These are phyloP conservation scores for Crepidotus sp. DNA, from an alignment of 1,284 basidiomycete species.

Conservation along the genomic window DNA sequence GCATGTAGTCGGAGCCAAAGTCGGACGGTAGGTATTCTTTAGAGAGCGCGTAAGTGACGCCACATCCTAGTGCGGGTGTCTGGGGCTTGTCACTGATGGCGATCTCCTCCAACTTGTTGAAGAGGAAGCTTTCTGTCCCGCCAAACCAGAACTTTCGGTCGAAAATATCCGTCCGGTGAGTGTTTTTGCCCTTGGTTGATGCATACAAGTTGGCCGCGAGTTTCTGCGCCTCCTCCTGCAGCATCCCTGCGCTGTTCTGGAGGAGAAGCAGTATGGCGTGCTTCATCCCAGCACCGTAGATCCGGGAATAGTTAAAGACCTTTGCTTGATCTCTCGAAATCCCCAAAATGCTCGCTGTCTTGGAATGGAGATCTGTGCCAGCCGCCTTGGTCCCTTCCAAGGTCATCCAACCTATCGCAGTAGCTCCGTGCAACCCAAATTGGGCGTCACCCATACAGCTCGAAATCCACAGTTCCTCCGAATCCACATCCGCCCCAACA, in stretches of 20 bases:
- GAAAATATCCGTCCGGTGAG: constrained; percentile 60
- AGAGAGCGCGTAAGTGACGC: constrained; percentile 86
- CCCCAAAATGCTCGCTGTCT: constrained; percentile 89
- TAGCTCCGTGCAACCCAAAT: constrained; percentile 94
- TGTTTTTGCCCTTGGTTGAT: constrained; percentile 90
- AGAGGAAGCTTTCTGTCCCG: constrained; percentile 95
- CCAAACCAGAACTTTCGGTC: constrained; percentile 92
- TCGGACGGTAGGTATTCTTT: constrained; percentile 78
- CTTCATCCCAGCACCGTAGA: constrained; percentile 95
- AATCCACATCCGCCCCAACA: constrained; percentile 97
- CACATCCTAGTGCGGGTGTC: constrained; percentile 92
- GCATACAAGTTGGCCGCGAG: constrained; percentile 85
- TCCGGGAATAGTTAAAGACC: constrained; percentile 98
- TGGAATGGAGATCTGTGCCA: constrained; percentile 95
- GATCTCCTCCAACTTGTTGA: constrained; percentile 98
- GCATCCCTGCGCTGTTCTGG: constrained; percentile 79
- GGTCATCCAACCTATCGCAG: constrained; percentile 99
- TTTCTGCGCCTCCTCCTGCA: constrained; percentile 70
- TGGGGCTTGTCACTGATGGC: constrained; percentile 81
- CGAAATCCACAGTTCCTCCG: constrained; percentile 98
- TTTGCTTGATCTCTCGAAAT: constrained; percentile 95
- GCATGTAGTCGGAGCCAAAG: constrained; percentile 85
- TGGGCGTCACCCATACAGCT: constrained; percentile 99
- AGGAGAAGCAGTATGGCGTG: constrained; percentile 87
- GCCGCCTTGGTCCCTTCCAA: constrained; percentile 96